phyloP scores from a whole-genome alignment of 2,329 filamentous ascomycete genomes.

The Fusarium globosum region DNA sequence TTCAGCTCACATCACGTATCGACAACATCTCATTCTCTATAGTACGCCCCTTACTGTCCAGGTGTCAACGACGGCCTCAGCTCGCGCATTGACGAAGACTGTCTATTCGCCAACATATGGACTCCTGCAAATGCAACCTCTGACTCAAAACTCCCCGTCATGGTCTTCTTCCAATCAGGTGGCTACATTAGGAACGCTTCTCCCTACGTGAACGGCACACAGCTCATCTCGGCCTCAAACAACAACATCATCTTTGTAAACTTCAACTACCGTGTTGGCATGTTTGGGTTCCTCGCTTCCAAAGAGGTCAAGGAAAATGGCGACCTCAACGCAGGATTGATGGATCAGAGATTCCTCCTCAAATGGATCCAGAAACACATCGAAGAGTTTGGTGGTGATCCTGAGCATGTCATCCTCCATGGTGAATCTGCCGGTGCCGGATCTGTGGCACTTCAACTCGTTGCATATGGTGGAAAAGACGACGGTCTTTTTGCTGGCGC shows the following conservation, averaged over 20 bases:
- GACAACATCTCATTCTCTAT: neutral
- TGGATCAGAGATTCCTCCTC: conserved; percentile 71
- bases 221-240: conserved; percentile 57
- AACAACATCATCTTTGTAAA: conserved; percentile 65
- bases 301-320: conserved; percentile 65
- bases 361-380: conserved; percentile 73
- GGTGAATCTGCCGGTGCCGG: conserved; percentile 71
- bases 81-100: conserved; percentile 54
- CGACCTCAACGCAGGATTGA: conserved; percentile 70
- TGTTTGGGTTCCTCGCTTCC: conserved; percentile 71
- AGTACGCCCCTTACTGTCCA: conserved; percentile 61
- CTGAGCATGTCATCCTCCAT: conserved; percentile 68
- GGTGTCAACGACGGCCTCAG: conserved; percentile 45
- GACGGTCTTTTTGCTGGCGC: conserved; percentile 59
- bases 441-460: conserved; percentile 65
- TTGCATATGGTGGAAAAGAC: conserved; percentile 58
- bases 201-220: conserved; percentile 62
- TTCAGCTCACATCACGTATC: too few relatives aligned
- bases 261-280: conserved; percentile 72
- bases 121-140: conserved; percentile 50
- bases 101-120: conserved; percentile 62
- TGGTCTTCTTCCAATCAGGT: conserved; percentile 58
- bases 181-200: conserved; percentile 62
- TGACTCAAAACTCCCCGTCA: conserved; percentile 50
- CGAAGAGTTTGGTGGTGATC: conserved; percentile 67